Conservation (phyloP, 768 basidiomycete genomes). For the Kwoniella shandongensis region DNA sequence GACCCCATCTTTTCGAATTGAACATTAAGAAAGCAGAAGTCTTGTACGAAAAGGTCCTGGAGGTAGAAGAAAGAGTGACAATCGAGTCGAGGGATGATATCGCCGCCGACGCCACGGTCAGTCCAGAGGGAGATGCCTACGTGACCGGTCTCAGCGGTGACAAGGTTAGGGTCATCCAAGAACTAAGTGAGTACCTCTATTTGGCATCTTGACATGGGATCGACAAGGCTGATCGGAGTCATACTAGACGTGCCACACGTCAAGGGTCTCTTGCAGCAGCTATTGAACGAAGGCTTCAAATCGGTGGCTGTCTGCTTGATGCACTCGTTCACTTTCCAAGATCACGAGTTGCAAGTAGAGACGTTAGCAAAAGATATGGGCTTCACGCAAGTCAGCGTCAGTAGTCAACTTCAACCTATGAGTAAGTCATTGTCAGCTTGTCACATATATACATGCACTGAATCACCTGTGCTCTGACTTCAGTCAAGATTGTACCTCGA, state of each 20-base stretch:
- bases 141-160: constrained; percentile 22
- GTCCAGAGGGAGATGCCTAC: constrained; percentile 6
- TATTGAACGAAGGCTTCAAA: constrained; percentile 77
- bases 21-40: constrained; percentile 61
- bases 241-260: constrained; percentile 61
- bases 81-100: constrained; percentile 4
- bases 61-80: constrained; percentile 67
- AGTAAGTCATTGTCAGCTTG: constrained; percentile 12
- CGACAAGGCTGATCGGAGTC: constrained; percentile 64
- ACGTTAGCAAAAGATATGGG: constrained; percentile 72
- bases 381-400: constrained; percentile 75
- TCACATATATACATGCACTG: background rate
- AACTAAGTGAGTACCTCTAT: constrained; percentile 60
- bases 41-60: constrained; percentile 61
- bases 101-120: constrained; percentile 24
- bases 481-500: constrained; percentile 39
- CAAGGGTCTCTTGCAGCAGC: constrained; percentile 63
- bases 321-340: constrained; percentile 64
- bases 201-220: constrained; percentile 58
- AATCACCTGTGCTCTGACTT: background rate
- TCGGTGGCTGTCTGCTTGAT: constrained; percentile 40
- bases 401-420: constrained; percentile 57
- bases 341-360: constrained; percentile 76
- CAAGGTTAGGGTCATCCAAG: constrained; percentile 59
- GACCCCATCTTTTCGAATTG: constrained; percentile 70